Conservation (phyloP, 768 basidiomycete genomes). For the Russula ochroleuca region DNA sequence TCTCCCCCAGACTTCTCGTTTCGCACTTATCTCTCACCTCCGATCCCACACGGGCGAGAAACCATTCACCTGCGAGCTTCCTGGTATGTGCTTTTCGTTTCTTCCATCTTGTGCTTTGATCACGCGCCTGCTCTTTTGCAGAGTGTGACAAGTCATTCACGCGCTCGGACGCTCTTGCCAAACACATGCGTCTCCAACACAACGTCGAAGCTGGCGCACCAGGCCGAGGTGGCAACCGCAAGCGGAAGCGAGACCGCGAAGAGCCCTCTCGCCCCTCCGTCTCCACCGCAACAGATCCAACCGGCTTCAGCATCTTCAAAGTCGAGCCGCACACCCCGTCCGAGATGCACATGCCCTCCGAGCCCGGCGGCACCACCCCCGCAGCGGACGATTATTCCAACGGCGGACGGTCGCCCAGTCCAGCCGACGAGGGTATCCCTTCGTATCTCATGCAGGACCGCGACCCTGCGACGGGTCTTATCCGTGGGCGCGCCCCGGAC, state of each 20-base stretch:
- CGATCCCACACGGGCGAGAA: constrained; percentile 94
- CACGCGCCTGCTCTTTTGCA: constrained; percentile 34
- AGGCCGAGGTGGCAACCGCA: constrained; percentile 63
- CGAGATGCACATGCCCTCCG: constrained; percentile 17
- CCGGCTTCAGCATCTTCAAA: constrained; percentile 28
- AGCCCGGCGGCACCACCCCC: constrained; percentile 14
- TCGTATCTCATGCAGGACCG: constrained; percentile 47
- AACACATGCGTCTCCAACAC: constrained; percentile 89
- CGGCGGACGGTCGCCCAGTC: constrained; percentile 29
- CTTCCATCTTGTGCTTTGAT: neutral
- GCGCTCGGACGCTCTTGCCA: constrained; percentile 87
- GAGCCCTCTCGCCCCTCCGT: constrained; percentile 26
- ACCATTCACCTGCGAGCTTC: constrained; percentile 76
- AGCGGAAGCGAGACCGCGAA: constrained; percentile 54
- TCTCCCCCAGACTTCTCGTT: constrained; percentile 80
- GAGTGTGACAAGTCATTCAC: constrained; percentile 96
- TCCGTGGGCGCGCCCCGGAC: constrained; percentile 62
- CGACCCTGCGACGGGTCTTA: constrained; percentile 56
- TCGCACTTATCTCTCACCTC: constrained; percentile 86
- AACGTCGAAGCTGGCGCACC: constrained; percentile 71
- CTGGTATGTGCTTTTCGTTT: too few species aligned
- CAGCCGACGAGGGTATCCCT: constrained; percentile 48
- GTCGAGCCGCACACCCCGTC: constrained; percentile 22
- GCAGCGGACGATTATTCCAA: constrained; percentile 14
- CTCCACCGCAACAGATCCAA: constrained; percentile 15